Percentiles rank a stretch among this genome's conserved stretches.
phyloP scores from a whole-genome alignment of 805 yeast species.

The Candida pseudoglaebosa region DNA sequence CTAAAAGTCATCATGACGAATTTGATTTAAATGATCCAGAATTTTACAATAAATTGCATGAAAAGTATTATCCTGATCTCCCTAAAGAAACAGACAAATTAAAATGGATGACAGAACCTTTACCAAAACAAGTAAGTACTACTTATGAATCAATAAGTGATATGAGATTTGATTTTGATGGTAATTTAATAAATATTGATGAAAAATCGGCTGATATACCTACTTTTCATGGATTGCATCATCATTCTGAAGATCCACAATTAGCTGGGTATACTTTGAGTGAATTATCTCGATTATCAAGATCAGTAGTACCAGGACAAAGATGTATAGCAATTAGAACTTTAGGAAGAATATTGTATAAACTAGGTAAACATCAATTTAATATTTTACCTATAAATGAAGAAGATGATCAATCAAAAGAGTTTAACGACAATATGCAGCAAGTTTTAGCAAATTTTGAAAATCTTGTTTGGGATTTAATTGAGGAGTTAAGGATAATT shows the following conservation, averaged over 20 bases:
- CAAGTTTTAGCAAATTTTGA: conserved; percentile 39
- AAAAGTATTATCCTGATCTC: conserved; percentile 83
- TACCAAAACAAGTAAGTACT: conserved; percentile 36
- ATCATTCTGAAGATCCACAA: conserved; percentile 84
- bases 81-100: conserved; percentile 78
- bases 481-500: conserved; percentile 57
- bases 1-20: conserved; percentile 28
- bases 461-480: conserved; percentile 63
- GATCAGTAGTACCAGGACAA: conserved; percentile 82
- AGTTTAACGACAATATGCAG: conserved; percentile 24
- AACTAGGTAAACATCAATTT: conserved; percentile 63
- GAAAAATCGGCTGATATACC: conserved; percentile 30
- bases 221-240: conserved; percentile 72
- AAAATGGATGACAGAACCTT: conserved; percentile 86
- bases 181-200: conserved; percentile 57
- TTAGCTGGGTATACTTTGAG: conserved; percentile 88
- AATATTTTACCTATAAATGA: conserved; percentile 45
- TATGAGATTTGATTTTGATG: conserved; percentile 84
- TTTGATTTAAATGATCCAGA: conserved; percentile 73
- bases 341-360: conserved; percentile 80
- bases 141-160: conserved; percentile 57
- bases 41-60: conserved; percentile 74
- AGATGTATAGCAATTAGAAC: conserved; percentile 83
- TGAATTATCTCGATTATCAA: conserved; percentile 73
- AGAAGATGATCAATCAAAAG: conserved; percentile 31